phyloP scores from a whole-genome alignment of 2,329 filamentous ascomycete genomes.

The Venturia oleaginea region DNA sequence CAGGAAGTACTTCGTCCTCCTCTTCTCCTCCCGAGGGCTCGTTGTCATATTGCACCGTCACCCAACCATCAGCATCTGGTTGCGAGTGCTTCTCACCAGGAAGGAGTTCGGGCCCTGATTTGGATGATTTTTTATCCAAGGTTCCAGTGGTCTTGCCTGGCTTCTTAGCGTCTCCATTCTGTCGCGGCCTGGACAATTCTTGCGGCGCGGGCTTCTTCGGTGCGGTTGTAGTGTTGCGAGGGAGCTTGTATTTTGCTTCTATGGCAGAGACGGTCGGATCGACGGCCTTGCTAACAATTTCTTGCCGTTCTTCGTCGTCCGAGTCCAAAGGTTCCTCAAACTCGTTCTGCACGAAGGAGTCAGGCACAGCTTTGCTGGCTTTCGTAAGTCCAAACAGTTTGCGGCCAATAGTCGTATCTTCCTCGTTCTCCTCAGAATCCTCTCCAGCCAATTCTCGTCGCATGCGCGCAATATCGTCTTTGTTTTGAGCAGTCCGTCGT shows the following conservation, averaged over 20 bases:
- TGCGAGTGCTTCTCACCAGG: slow-evolving; percentile 11
- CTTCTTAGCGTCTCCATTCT: neutral
- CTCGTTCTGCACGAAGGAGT: slow-evolving; percentile 36
- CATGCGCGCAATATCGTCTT: slow-evolving; percentile 53
- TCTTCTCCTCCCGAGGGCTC: slow-evolving; percentile 20
- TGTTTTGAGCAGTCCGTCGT: slow-evolving; percentile 66
- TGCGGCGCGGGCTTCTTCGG: neutral
- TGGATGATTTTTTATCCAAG: neutral
- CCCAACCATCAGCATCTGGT: slow-evolving; percentile 34
- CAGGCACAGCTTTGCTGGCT: slow-evolving; percentile 21
- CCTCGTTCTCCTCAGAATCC: slow-evolving; percentile 41
- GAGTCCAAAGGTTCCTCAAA: slow-evolving; percentile 52
- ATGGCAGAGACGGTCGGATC: slow-evolving; percentile 21
- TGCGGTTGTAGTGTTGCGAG: neutral
- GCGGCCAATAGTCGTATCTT: slow-evolving; percentile 58
- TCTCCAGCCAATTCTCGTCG: slow-evolving; percentile 58
- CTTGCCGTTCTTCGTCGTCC: slow-evolving; percentile 29
- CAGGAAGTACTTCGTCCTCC: slow-evolving; percentile 20
- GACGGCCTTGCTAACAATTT: slow-evolving; percentile 26
- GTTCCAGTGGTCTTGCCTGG: neutral
- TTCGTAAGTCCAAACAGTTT: slow-evolving; percentile 54
- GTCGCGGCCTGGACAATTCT: neutral
- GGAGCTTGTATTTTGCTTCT: slow-evolving; percentile 16
- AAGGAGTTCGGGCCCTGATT: slow-evolving; percentile 1
- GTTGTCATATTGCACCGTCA: slow-evolving; percentile 32